Evolutionary conservation across 139 green algal species (phyloP).

Genomic region (Haematococcus lacustris): DNA sequence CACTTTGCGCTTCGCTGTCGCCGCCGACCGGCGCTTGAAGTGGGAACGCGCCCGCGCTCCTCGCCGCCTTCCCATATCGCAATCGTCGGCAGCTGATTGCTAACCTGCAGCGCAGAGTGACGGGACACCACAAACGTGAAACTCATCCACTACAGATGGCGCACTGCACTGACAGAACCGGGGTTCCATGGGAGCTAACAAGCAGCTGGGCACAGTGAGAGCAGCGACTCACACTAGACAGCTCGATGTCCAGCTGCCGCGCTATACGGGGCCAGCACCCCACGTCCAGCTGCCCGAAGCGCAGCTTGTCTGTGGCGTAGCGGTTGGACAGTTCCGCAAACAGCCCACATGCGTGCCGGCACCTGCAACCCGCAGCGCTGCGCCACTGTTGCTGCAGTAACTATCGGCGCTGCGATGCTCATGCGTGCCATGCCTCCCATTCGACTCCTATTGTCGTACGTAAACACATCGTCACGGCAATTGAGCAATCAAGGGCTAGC

Average conservation of each 20-base stretch:
- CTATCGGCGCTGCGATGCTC: too few relatives aligned
- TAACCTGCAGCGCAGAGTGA: slow-evolving; percentile 8
- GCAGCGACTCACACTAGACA: too few relatives aligned
- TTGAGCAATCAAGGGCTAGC: too few relatives aligned
- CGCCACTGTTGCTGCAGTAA: too few relatives aligned
- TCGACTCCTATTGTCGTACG: too few relatives aligned
- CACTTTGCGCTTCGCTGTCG: neutral
- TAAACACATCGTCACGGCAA: too few relatives aligned
- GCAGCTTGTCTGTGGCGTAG: slow-evolving; percentile 16
- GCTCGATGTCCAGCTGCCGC: slow-evolving; percentile 1
- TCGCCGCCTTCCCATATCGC: slow-evolving; percentile 22
- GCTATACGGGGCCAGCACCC: slow-evolving; percentile 8
- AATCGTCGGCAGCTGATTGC: slow-evolving; percentile 27
- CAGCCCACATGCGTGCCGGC: slow-evolving; percentile 5
- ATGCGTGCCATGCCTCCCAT: too few relatives aligned
- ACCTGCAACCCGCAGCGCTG: too few relatives aligned
- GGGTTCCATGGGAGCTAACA: too few relatives aligned
- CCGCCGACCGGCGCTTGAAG: neutral
- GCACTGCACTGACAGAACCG: too few relatives aligned
- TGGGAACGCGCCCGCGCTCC: slow-evolving; percentile 24
- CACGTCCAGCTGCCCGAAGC: slow-evolving; percentile 17
- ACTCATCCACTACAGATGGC: too few relatives aligned
- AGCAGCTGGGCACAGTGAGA: slow-evolving; percentile 7
- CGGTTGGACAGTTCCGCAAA: slow-evolving; percentile 17
- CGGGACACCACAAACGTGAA: too few relatives aligned